Percentiles rank a stretch among this genome's conserved stretches.
Evolutionary conservation across 176 grass and related monocot genomes (phyloP).

Genomic region (Musa troglodytarum): DNA sequence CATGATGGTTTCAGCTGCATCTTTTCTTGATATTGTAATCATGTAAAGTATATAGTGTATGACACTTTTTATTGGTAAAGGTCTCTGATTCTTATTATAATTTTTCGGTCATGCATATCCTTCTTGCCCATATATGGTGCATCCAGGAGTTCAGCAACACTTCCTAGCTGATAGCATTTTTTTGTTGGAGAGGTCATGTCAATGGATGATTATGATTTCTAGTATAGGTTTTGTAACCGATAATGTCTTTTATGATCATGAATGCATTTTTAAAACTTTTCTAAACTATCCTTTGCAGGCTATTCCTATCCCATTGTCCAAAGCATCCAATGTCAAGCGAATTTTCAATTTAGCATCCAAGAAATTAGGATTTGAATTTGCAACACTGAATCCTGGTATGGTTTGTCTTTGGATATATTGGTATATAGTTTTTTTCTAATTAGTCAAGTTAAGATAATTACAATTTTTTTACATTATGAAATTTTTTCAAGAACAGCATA

Average conservation of each 20-base stretch:
- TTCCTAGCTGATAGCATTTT: not conserved
- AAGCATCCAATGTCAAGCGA: constrained; percentile 52
- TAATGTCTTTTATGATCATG: not conserved
- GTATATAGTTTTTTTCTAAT: no score
- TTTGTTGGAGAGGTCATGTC: not conserved
- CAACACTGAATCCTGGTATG: constrained; percentile 53
- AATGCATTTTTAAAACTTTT: not conserved
- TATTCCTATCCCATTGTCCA: constrained; percentile 60
- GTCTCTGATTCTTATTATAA: not conserved
- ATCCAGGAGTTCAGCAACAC: not conserved
- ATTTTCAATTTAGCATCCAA: constrained; percentile 80
- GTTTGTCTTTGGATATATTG: not conserved
- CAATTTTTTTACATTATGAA: not conserved
- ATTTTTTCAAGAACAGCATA: not conserved
- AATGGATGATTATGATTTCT: not conserved
- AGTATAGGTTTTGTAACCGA: not conserved
- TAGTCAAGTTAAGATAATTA: not conserved
- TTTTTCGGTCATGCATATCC: not conserved
- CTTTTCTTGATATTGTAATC: not conserved
- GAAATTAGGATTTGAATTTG: constrained; percentile 77
- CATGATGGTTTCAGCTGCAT: not conserved
- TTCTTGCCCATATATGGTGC: not conserved
- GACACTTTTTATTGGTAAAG: not conserved
- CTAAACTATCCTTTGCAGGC: constrained; percentile 24
- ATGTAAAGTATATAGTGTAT: not conserved